Evolutionary conservation across 768 basidiomycete genomes (phyloP).

Genomic region (Hypholoma sublateritium): DNA sequence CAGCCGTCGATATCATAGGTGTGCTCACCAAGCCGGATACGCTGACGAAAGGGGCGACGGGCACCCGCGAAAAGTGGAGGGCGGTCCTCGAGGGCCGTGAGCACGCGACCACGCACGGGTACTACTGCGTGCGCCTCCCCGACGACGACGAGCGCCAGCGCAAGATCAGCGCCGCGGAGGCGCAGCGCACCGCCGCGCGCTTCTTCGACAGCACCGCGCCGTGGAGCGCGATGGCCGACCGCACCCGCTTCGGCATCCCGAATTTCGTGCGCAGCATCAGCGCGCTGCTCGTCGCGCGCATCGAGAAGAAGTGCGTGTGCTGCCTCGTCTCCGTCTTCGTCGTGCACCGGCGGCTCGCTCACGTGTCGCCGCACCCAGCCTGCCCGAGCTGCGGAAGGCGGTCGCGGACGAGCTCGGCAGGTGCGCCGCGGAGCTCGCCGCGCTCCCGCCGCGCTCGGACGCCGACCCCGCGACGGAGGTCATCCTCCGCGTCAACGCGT

Average conservation of each 20-base stretch:
- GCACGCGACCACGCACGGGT: slow-evolving; percentile 53
- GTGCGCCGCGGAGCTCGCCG: slow-evolving; percentile 30
- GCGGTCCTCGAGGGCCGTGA: slow-evolving; percentile 47
- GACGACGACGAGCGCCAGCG: slow-evolving; percentile 52
- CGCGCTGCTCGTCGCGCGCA: slow-evolving; percentile 47
- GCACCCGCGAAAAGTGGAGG: slow-evolving; percentile 45
- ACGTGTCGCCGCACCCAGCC: slow-evolving; percentile 28
- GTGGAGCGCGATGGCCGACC: slow-evolving; percentile 50
- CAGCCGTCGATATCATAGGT: slow-evolving; percentile 32
- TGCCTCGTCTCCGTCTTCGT: not conserved
- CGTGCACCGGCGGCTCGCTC: not conserved
- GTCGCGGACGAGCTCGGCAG: slow-evolving; percentile 38
- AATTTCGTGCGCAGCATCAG: slow-evolving; percentile 55
- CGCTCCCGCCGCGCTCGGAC: slow-evolving; percentile 39
- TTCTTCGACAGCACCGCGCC: slow-evolving; percentile 52
- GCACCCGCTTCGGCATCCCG: slow-evolving; percentile 52
- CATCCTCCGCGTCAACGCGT: slow-evolving; percentile 39
- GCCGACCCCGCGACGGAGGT: slow-evolving; percentile 47
- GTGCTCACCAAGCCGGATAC: slow-evolving; percentile 73
- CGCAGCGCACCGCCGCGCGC: slow-evolving; percentile 33
- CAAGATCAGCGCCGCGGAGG: slow-evolving; percentile 33
- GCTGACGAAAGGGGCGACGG: slow-evolving; percentile 41
- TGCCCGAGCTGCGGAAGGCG: slow-evolving; percentile 43
- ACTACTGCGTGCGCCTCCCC: slow-evolving; percentile 66
- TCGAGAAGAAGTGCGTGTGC: slow-evolving; percentile 51